Evolutionary conservation across 2,329 filamentous ascomycete species (phyloP).

Genomic region (Thyridium curvatum): DNA sequence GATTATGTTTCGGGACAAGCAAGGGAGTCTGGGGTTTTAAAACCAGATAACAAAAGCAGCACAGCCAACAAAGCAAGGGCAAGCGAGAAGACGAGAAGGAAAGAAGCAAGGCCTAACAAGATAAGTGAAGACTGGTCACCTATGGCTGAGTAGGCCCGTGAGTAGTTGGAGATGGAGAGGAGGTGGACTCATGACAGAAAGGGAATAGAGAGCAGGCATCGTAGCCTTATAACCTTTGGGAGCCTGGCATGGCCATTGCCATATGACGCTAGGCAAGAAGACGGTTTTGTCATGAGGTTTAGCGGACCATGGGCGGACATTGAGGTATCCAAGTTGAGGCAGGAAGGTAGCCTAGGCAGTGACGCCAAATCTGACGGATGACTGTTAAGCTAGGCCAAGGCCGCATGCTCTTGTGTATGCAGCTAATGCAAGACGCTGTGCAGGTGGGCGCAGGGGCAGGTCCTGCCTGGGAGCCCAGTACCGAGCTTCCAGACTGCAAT

Average conservation of each 20-base stretch:
- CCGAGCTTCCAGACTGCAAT: too few relatives aligned
- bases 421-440: slow-evolving; percentile 11
- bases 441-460: too few relatives aligned
- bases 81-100: background rate
- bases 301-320: too few relatives aligned
- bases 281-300: too few relatives aligned
- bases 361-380: slow-evolving; percentile 3
- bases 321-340: too few relatives aligned
- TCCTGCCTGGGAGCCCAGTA: too few relatives aligned
- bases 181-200: slow-evolving; percentile 16
- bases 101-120: background rate
- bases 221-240: slow-evolving; percentile 46
- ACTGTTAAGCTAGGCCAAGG: slow-evolving; percentile 5
- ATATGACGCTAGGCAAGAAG: slow-evolving; percentile 6
- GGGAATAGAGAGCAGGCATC: slow-evolving; percentile 34
- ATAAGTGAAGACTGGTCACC: slow-evolving; percentile 8
- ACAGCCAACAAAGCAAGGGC: too few relatives aligned
- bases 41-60: background rate
- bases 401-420: slow-evolving; percentile 7
- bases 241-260: slow-evolving; percentile 22
- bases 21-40: background rate
- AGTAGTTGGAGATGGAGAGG: slow-evolving; percentile 9
- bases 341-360: slow-evolving; percentile 1
- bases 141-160: slow-evolving; percentile 1
- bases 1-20: too few relatives aligned